Conservation (phyloP, 371 early-diverging fungal species). For the Blyttiomyces sp. region DNA sequence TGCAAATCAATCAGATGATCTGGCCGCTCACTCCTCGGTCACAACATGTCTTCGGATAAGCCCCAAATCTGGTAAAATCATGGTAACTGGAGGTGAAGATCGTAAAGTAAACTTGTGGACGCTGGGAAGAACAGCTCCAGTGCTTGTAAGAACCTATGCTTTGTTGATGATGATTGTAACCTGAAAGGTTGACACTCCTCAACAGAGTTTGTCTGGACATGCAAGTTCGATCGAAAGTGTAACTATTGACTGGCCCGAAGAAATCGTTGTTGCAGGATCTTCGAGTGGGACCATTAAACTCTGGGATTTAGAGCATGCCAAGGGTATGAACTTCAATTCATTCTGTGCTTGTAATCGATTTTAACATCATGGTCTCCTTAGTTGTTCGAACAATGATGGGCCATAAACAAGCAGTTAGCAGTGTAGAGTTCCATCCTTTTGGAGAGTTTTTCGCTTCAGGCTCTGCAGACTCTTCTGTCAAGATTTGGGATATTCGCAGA, state of each 20-base stretch:
- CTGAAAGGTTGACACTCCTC: neutral
- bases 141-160: conserved; percentile 32
- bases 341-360: conserved; percentile 1
- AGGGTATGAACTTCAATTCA: conserved; percentile 30
- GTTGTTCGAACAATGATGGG: conserved; percentile 55
- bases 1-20: conserved; percentile 40
- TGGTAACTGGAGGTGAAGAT: conserved; percentile 58
- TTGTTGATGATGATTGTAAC: neutral
- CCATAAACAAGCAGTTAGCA: conserved; percentile 48
- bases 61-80: conserved; percentile 45
- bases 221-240: conserved; percentile 40
- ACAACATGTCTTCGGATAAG: conserved; percentile 47
- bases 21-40: conserved; percentile 34
- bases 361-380: conserved; percentile 7
- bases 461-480: conserved; percentile 54
- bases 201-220: conserved; percentile 46
- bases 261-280: conserved; percentile 53
- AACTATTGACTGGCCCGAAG: conserved; percentile 51
- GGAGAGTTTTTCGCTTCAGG: conserved; percentile 66
- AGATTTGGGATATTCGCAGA: conserved; percentile 61
- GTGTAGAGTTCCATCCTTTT: conserved; percentile 59
- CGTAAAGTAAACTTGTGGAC: conserved; percentile 52
- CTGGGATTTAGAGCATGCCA: conserved; percentile 58
- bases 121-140: conserved; percentile 38
- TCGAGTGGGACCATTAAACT: conserved; percentile 55